phyloP scores from a whole-genome alignment of 257 asterid species.

The Solanum clarkiae region DNA sequence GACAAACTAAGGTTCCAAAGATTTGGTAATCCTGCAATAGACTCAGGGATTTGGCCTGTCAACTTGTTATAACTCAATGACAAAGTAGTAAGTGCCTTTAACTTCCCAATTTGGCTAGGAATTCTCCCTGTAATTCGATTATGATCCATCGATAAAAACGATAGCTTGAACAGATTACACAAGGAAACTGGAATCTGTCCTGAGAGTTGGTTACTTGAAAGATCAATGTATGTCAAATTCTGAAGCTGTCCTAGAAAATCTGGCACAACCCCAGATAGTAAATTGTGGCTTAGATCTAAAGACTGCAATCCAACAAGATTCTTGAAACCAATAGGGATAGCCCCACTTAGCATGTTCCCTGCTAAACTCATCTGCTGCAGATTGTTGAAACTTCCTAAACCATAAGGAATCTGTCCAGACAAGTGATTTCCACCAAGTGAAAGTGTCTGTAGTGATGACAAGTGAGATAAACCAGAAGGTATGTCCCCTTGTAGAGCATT shows the following conservation, averaged over 20 bases:
- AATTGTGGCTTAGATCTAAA: constrained; percentile 61
- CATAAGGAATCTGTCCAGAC: constrained; percentile 50
- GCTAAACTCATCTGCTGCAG: constrained; percentile 47
- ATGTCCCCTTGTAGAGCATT: constrained; percentile 51
- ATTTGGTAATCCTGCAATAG: constrained; percentile 41
- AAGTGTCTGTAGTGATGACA: constrained; percentile 38
- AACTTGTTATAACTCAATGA: constrained; percentile 55
- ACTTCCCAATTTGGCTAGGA: constrained; percentile 44
- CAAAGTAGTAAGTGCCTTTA: constrained; percentile 51
- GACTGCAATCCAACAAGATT: constrained; percentile 30
- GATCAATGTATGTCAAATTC: constrained; percentile 50
- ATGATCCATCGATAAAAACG: constrained; percentile 63
- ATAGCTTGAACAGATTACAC: constrained; percentile 28
- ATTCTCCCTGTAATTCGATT: constrained; percentile 58
- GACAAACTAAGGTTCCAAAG: constrained; percentile 81
- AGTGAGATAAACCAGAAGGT: constrained; percentile 38
- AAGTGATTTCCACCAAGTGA: constrained; percentile 56
- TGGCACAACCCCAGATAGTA: constrained; percentile 53
- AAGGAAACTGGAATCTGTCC: constrained; percentile 57
- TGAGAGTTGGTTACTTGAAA: constrained; percentile 45
- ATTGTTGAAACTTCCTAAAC: constrained; percentile 37
- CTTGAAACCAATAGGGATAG: constrained; percentile 30
- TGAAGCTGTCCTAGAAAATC: constrained; percentile 43
- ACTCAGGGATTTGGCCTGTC: constrained; percentile 63
- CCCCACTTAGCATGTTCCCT: constrained; percentile 37